Base-by-base conservation (phyloP, 2,329 filamentous ascomycete species). In the Claviceps pusilla region DNA sequence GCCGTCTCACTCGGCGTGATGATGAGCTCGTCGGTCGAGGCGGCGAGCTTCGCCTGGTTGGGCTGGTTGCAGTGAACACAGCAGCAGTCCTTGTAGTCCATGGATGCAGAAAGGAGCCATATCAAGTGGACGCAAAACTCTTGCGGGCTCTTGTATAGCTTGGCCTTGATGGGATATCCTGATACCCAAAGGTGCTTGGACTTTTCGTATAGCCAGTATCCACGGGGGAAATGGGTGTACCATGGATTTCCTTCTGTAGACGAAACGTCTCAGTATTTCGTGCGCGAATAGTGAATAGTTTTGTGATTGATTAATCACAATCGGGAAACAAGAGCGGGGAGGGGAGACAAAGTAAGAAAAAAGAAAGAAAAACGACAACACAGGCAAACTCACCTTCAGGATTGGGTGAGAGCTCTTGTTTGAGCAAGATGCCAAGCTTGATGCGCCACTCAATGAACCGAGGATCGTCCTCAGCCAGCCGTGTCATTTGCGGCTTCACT, bases 111-210 rank as follows among this genome's bases (percentile, higher is more conserved):
- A 7, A 75, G 64, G 2, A 79, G 70, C 75, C 76, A 79, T 50
- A 79, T 66, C 29, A 76, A 58, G 57, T 79, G 76, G 9, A 76
- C 65, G 4, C 71, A 73, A 56, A 79, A 77, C 57, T 79, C 76
- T 55, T 76, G 74, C 0, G 76, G 75, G 47, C 72, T 75, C 61
- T 74, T 76, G 61, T 73, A 78, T 5, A 75, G 65, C 61, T 74
- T 76, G 39, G 67, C 61, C 57, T 75, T 75, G 57, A 71, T 65
- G 5, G 74, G 74, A 55, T 76, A 75, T 9, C 74, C 74, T 5
- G 73, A 76, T 4, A 76, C 68, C 66, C 72, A 74, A 24, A 75
- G 71, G 55, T 76, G 72, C 55, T 74, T 74, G 4, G 71, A 73
- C 50, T 71, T 71, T 59, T 74, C 68, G 54, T 74, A 74, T 3